A percentile compares a stretch with the other conserved stretches of the same genome.
Evolutionary conservation across 169 alveolate genomes (phyloP).

Genomic region (Eimeria tenella): DNA sequence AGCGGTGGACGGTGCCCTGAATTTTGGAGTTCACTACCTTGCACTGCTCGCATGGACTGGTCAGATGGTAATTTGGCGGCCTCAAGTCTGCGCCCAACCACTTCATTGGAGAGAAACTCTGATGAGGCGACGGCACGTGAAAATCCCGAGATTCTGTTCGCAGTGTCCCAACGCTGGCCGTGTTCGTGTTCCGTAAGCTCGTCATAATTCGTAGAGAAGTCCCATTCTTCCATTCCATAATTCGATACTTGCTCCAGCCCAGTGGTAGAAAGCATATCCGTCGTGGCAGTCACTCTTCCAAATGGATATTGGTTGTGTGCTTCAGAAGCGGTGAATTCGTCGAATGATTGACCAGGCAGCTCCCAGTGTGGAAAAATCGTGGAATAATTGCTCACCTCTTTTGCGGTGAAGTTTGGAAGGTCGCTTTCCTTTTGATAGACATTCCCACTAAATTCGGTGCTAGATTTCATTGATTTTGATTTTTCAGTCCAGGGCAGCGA

Average conservation of each 20-base stretch:
- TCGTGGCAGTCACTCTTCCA: not conserved
- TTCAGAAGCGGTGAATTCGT: not conserved
- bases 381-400: not conserved
- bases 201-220: not conserved
- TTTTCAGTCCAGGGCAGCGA: no score
- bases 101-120: not conserved
- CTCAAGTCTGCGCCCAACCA: constrained; percentile 4
- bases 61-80: not conserved
- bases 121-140: not conserved
- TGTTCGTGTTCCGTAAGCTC: not conserved
- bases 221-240: not conserved
- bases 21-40: not conserved
- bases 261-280: not conserved
- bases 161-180: not conserved
- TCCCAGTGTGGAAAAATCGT: not conserved
- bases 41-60: not conserved
- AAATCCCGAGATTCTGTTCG: not conserved
- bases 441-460: not conserved
- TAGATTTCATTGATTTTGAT: not conserved
- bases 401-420: not conserved
- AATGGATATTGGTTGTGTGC: not conserved
- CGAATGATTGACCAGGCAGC: not conserved
- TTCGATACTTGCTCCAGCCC: not conserved
- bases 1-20: not conserved
- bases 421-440: not conserved